Evolutionary conservation across 1,139 yeast genomes (phyloP).

Genomic region (Geotrichum reessii): DNA sequence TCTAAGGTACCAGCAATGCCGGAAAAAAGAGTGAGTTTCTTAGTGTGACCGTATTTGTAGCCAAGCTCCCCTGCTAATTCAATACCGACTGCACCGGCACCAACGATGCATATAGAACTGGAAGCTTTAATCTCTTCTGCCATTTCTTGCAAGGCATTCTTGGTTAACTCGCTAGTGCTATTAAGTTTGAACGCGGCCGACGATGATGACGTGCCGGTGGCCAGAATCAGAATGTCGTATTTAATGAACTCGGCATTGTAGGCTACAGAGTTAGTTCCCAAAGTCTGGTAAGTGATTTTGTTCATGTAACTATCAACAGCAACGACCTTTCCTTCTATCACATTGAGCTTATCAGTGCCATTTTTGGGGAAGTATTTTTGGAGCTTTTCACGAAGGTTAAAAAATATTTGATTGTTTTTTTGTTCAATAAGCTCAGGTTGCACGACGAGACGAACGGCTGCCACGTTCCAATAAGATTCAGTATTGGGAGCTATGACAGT

Average conservation of each 20-base stretch:
- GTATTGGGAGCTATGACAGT: conserved; percentile 9
- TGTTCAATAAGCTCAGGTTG: conserved; percentile 4
- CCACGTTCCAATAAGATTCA: conserved; percentile 13
- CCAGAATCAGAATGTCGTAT: conserved; percentile 8
- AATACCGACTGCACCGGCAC: conserved; percentile 27
- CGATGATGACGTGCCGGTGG: conserved; percentile 11
- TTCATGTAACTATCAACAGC: not conserved
- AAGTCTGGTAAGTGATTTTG: not conserved
- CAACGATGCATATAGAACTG: conserved; percentile 23
- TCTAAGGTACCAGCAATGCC: not conserved
- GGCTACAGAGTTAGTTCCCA: not conserved
- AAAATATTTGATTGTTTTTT: conserved; percentile 1
- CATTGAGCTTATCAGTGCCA: not conserved
- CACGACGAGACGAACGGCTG: conserved; percentile 8
- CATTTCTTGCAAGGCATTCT: not conserved
- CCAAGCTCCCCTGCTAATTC: conserved; percentile 26
- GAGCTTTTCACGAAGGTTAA: not conserved
- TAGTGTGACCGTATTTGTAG: conserved; percentile 20
- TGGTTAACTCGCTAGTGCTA: conserved; percentile 2
- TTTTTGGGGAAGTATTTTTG: not conserved
- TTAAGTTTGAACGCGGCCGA: conserved; percentile 12
- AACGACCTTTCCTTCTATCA: conserved; percentile 10
- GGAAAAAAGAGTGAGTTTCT: conserved; percentile 15
- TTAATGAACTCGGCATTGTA: not conserved
- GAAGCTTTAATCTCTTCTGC: conserved; percentile 8